Evolutionary conservation across 257 asterid genomes (phyloP), one percentile per base, ranked within the genome.

Genomic region (Coffea eugenioides): DNA sequence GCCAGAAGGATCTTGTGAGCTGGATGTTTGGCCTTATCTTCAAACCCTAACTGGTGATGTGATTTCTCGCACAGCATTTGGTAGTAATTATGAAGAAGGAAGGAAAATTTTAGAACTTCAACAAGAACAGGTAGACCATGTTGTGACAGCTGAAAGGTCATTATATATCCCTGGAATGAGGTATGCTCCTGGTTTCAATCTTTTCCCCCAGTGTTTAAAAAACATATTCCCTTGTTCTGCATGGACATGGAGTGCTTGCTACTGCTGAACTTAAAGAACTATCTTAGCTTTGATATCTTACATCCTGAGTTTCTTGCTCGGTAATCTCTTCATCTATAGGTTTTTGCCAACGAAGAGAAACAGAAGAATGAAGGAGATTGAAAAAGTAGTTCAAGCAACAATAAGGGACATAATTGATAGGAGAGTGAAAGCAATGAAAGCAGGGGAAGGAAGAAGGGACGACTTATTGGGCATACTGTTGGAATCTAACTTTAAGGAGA

Each of bases 1-100:
- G 0, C 8, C 81, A 16, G 73, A 75, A 68, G 91, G 89, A 15
- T 88, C 84, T 0, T 52, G 77, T 27, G 93, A 90, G 75, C 75
- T 88, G 69, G 91, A 90, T 51, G 89, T 90, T 68, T 89, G 94
- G 92, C 90, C 89, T 41, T 48, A 81, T 67, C 74, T 90, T 8
- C 87, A 87, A 69, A 75, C 64, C 4, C 18, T 90, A 41, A 56
- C 87, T 0, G 68, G 89, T 51, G 90, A 90, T 61, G 90, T 87
- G 2, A 86, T 90, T 56, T 89, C 91, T 16, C 82, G 93, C 11
- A 88, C 95, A 25, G 88, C 92, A 11, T 91, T 91, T 48, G 96
- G 96, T 3, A 91, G 93, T 78, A 88, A 82, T 80, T 86, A 86
- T 21, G 70, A 86, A 81, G 82, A 91, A 83, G 95, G 93, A 7